These are phyloP conservation scores for Singerocomus inundabilis DNA, from an alignment of 1,284 basidiomycete genomes.

Conservation along the genomic window DNA sequence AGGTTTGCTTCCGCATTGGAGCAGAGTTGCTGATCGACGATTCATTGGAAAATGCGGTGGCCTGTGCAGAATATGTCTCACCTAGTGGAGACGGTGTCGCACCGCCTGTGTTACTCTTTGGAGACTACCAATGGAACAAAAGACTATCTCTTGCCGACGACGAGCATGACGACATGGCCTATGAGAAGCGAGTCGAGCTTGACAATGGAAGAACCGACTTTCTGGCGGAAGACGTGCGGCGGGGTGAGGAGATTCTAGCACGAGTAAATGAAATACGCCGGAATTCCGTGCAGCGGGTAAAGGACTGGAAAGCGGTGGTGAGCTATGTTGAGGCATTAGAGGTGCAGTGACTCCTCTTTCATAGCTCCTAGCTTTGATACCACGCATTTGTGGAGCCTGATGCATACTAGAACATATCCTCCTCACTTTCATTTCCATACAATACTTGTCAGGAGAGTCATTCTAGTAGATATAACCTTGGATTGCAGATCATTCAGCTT, in stretches of 20 bases:
- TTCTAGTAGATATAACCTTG: background rate
- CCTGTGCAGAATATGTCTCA: slow-evolving; percentile 42
- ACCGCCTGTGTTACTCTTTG: slow-evolving; percentile 69
- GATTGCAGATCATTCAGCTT: background rate
- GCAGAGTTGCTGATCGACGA: slow-evolving; percentile 76
- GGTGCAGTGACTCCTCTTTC: background rate
- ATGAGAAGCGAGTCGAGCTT: slow-evolving; percentile 50
- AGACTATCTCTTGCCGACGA: slow-evolving; percentile 43
- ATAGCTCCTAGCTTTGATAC: background rate
- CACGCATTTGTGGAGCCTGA: background rate
- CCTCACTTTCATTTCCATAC: background rate
- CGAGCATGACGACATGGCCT: slow-evolving; percentile 55
- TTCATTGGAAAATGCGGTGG: slow-evolving; percentile 72
- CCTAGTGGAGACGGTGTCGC: slow-evolving; percentile 20
- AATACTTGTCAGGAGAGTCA: background rate
- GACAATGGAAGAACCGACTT: slow-evolving; percentile 50
- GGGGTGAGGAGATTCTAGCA: slow-evolving; percentile 19
- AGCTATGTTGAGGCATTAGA: slow-evolving; percentile 24
- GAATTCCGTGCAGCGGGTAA: slow-evolving; percentile 45
- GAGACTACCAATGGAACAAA: slow-evolving; percentile 75
- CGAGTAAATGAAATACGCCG: slow-evolving; percentile 36
- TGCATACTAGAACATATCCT: background rate
- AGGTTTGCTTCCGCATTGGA: slow-evolving; percentile 63
- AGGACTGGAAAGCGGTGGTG: slow-evolving; percentile 57
- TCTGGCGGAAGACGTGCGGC: slow-evolving; percentile 50